Percentiles rank a stretch among this genome's conserved stretches.
These are phyloP conservation scores for Nicotiana benthamiana DNA, from an alignment of 257 asterid species.

Conservation along the genomic window DNA sequence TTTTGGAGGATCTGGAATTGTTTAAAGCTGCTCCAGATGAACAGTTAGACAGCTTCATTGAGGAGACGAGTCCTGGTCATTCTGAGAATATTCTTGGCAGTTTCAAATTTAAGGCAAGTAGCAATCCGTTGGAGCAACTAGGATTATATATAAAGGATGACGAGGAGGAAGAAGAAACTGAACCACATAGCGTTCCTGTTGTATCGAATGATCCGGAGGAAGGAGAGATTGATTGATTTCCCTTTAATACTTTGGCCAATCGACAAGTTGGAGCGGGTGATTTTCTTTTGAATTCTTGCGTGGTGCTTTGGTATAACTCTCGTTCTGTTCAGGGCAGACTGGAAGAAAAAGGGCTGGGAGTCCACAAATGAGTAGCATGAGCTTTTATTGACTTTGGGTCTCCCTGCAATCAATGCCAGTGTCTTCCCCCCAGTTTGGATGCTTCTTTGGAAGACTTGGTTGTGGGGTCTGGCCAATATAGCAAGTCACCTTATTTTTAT, in stretches of 20 bases:
- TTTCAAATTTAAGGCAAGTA: conserved; percentile 51
- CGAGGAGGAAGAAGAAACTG: conserved; percentile 53
- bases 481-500: neutral
- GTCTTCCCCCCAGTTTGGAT: neutral
- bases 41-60: conserved; percentile 48
- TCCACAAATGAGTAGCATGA: neutral
- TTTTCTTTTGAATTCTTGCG: neutral
- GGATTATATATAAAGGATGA: conserved; percentile 87
- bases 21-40: conserved; percentile 45
- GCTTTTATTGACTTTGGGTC: neutral
- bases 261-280: neutral
- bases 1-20: conserved; percentile 72
- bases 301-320: neutral
- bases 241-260: neutral
- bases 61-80: conserved; percentile 55
- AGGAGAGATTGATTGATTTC: conserved; percentile 57
- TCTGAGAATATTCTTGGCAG: conserved; percentile 61
- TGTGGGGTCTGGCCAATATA: neutral
- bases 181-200: conserved; percentile 10
- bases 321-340: neutral
- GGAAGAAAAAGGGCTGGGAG: neutral
- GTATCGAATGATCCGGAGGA: conserved; percentile 46
- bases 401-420: neutral
- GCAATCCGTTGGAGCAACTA: conserved; percentile 79
- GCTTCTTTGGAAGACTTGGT: neutral